Evolutionary conservation across 208 protist species (phyloP).

Genomic region (Wallacemonas rigidus): DNA sequence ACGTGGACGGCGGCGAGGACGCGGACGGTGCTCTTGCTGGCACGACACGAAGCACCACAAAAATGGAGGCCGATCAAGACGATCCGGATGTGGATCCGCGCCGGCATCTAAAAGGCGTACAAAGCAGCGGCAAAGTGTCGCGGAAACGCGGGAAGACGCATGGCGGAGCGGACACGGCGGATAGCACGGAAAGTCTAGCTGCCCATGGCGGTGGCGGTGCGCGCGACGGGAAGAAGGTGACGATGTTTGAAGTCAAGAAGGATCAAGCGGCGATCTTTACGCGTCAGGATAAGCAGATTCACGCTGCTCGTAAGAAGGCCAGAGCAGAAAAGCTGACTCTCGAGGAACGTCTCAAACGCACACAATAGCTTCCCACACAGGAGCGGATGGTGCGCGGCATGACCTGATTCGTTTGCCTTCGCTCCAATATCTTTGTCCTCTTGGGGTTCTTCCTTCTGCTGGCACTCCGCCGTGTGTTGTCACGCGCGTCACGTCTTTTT

Average conservation of each 20-base stretch:
- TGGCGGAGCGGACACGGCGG: slow-evolving; percentile 8
- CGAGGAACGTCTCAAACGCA: slow-evolving; percentile 66
- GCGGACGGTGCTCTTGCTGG: slow-evolving; percentile 14
- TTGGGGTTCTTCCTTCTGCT: too few relatives aligned
- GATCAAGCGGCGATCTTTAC: slow-evolving; percentile 51
- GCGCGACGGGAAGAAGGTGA: slow-evolving; percentile 42
- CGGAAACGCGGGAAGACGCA: slow-evolving; percentile 19
- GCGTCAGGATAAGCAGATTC: slow-evolving; percentile 73
- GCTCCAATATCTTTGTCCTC: too few relatives aligned
- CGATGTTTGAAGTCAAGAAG: slow-evolving; percentile 72
- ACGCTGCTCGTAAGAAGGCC: slow-evolving; percentile 69
- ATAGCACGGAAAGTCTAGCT: slow-evolving; percentile 13
- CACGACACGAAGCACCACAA: background rate
- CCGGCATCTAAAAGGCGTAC: slow-evolving; percentile 70
- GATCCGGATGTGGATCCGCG: slow-evolving; percentile 50
- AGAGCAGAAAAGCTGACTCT: slow-evolving; percentile 72
- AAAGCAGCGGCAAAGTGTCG: slow-evolving; percentile 63
- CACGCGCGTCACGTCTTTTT: too few relatives aligned
- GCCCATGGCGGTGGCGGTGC: slow-evolving; percentile 16
- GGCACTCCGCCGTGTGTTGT: too few relatives aligned
- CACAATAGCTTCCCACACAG: background rate
- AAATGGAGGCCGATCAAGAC: slow-evolving; percentile 8
- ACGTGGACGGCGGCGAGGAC: slow-evolving; percentile 27
- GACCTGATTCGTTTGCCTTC: too few relatives aligned
- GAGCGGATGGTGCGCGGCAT: too few relatives aligned